These are phyloP conservation scores for Solanum habrochaites DNA, from an alignment of 257 asterid species.

Conservation along the genomic window DNA sequence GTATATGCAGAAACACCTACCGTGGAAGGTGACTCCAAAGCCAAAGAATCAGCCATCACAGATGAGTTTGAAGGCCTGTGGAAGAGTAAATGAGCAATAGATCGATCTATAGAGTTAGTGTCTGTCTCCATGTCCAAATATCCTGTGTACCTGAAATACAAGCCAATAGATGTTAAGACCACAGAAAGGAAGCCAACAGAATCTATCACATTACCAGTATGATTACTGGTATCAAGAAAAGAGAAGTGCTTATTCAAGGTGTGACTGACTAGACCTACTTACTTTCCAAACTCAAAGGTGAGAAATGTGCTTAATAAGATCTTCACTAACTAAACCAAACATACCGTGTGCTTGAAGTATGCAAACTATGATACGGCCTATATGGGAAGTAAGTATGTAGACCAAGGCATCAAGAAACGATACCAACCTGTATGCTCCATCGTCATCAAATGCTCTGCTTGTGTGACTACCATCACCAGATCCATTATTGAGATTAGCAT, in stretches of 20 bases:
- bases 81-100: conserved; percentile 74
- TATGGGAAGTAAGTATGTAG: not conserved
- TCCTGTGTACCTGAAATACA: conserved; percentile 24
- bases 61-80: conserved; percentile 52
- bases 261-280: not conserved
- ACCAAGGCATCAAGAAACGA: not conserved
- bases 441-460: conserved; percentile 2
- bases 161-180: not conserved
- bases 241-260: not conserved
- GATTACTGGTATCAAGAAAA: not conserved
- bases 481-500: not conserved
- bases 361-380: not conserved
- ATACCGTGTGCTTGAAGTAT: not conserved
- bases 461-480: not conserved
- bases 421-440: not conserved
- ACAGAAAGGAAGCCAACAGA: not conserved
- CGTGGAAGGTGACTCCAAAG: conserved; percentile 25
- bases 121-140: conserved; percentile 58
- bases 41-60: conserved; percentile 1
- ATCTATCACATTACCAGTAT: not conserved
- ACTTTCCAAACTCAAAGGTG: not conserved
- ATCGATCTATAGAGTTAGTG: conserved; percentile 81
- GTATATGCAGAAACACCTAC: conserved; percentile 13
- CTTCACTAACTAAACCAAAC: not conserved
- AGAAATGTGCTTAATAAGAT: not conserved